Percentiles rank a stretch among this genome's conserved stretches.
Evolutionary conservation across 768 basidiomycete genomes (phyloP).

Genomic region (Boletellus emodensis): DNA sequence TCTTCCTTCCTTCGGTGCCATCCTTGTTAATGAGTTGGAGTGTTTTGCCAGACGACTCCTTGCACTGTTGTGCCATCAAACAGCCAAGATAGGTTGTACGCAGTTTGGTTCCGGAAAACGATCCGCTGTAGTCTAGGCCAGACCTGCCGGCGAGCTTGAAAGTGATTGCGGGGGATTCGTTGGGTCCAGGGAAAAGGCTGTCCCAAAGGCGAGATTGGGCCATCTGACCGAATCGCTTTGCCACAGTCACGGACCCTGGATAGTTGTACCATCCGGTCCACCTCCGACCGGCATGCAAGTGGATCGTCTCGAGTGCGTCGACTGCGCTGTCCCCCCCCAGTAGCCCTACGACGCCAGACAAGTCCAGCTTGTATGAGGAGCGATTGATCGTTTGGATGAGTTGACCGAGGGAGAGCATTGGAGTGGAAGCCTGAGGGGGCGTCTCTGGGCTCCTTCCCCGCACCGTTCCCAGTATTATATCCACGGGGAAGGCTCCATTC

Average conservation of each 20-base stretch:
- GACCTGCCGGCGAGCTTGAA: slow-evolving; percentile 25
- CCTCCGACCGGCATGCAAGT: slow-evolving; percentile 26
- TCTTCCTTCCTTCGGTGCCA: slow-evolving; percentile 6
- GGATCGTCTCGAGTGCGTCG: slow-evolving; percentile 32
- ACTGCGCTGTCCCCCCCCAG: slow-evolving; percentile 32
- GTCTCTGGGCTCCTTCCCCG: neutral
- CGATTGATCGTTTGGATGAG: slow-evolving; percentile 9
- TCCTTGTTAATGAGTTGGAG: slow-evolving; percentile 7
- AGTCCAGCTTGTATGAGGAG: slow-evolving; percentile 21
- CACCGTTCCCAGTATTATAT: slow-evolving; percentile 7
- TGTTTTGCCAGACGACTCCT: neutral
- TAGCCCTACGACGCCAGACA: slow-evolving; percentile 29
- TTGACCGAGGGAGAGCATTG: slow-evolving; percentile 16
- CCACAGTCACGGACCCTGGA: slow-evolving; percentile 30
- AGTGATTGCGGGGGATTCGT: slow-evolving; percentile 22
- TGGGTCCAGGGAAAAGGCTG: slow-evolving; percentile 31
- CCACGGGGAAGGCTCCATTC: neutral
- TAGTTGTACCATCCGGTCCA: slow-evolving; percentile 38
- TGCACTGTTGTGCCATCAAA: slow-evolving; percentile 37
- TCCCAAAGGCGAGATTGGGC: slow-evolving; percentile 27
- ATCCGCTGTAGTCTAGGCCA: slow-evolving; percentile 67
- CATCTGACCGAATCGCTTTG: slow-evolving; percentile 31
- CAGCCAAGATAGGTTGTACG: slow-evolving; percentile 51
- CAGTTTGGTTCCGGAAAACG: slow-evolving; percentile 59
- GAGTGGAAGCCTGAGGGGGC: neutral